These are phyloP conservation scores for Amanita muscaria DNA, from an alignment of 768 basidiomycete genomes.

Conservation along the genomic window DNA sequence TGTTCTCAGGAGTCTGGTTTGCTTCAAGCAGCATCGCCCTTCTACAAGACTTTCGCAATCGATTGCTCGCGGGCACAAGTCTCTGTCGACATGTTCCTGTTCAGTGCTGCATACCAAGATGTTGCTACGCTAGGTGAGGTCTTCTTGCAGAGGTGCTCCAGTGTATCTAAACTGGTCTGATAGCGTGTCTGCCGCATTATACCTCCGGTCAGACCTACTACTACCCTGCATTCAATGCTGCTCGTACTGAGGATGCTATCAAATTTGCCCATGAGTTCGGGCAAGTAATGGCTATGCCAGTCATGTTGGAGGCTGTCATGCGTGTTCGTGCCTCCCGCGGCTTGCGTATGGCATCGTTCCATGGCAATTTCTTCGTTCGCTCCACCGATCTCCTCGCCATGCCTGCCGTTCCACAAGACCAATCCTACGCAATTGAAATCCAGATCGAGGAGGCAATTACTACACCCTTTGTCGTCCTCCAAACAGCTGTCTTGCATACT, in stretches of 20 bases:
- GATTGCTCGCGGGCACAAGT: conserved; percentile 97
- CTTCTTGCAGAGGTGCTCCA: neutral
- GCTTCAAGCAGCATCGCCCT: conserved; percentile 86
- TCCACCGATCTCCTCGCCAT: conserved; percentile 94
- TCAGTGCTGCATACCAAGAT: conserved; percentile 89
- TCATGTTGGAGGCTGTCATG: conserved; percentile 96
- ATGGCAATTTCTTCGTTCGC: conserved; percentile 97
- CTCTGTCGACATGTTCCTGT: conserved; percentile 99
- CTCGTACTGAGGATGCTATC: conserved; percentile 88
- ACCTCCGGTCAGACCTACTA: conserved; percentile 98
- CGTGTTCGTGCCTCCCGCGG: conserved; percentile 97
- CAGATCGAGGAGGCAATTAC: conserved; percentile 93
- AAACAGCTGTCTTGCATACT: conserved; percentile 91
- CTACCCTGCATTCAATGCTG: conserved; percentile 97
- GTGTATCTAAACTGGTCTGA: conserved; percentile 1
- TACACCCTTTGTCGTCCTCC: conserved; percentile 85
- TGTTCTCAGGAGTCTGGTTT: conserved; percentile 71
- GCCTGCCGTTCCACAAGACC: conserved; percentile 94
- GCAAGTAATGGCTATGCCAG: conserved; percentile 84
- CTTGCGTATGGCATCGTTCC: conserved; percentile 93
- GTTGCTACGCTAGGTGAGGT: conserved; percentile 80
- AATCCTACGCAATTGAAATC: conserved; percentile 92
- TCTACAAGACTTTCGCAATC: conserved; percentile 98
- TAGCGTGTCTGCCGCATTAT: conserved; percentile 90
- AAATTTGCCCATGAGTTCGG: conserved; percentile 99